These are phyloP conservation scores for Colletotrichum siamense DNA, from an alignment of 2,329 filamentous ascomycete genomes.

Conservation along the genomic window DNA sequence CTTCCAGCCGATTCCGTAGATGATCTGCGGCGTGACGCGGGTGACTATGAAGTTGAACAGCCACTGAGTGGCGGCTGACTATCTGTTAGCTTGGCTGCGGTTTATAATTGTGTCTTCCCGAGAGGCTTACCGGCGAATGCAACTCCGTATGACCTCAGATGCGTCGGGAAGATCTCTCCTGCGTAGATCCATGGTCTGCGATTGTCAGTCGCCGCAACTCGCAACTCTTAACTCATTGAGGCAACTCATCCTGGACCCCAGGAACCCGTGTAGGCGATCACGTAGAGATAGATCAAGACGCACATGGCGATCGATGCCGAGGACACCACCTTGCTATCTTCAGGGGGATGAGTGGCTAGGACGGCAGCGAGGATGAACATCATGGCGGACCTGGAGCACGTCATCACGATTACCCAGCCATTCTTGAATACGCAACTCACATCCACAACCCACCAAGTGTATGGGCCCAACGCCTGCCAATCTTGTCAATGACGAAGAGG, in stretches of 20 bases:
- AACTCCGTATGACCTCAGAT: neutral
- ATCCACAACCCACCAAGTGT: neutral
- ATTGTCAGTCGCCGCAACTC: neutral
- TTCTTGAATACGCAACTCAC: fast-evolving
- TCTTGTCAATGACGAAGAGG: neutral
- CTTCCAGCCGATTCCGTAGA: constrained; percentile 49
- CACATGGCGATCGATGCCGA: neutral
- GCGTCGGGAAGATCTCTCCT: neutral
- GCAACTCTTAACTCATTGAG: neutral
- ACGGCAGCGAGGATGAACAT: neutral
- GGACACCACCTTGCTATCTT: neutral
- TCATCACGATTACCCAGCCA: neutral
- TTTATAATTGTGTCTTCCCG: fast-evolving
- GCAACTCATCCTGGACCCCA: neutral
- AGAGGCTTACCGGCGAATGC: neutral
- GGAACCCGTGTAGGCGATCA: neutral
- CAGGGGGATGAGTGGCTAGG: neutral
- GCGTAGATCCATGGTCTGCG: neutral
- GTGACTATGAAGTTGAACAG: constrained; percentile 56
- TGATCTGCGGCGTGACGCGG: constrained; percentile 51
- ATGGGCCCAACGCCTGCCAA: neutral
- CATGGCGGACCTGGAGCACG: neutral
- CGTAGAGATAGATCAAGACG: neutral
- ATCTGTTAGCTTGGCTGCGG: no score
- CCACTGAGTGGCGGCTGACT: constrained; percentile 49